Evolutionary conservation across 306 rosid species (phyloP).

Genomic region (Delonix regia): DNA sequence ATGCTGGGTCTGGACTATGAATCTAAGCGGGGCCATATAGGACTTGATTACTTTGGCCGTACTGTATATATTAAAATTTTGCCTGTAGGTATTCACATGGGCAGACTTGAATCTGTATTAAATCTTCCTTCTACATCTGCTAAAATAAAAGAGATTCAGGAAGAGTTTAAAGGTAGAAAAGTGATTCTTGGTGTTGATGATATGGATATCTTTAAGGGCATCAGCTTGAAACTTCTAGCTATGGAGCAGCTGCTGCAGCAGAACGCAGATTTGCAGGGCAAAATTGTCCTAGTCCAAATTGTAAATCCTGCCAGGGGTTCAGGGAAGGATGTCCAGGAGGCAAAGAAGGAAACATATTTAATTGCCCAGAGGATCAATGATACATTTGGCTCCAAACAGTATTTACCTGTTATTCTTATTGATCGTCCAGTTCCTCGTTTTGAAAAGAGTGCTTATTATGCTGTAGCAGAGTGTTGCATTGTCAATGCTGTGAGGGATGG

Average conservation of each 20-base stretch:
- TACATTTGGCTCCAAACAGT: conserved; percentile 55
- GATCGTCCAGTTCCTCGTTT: conserved; percentile 72
- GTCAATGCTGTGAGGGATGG: conserved; percentile 88
- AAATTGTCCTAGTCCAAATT: conserved; percentile 68
- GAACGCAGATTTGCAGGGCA: conserved; percentile 55
- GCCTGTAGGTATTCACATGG: conserved; percentile 89
- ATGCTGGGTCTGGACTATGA: conserved; percentile 85
- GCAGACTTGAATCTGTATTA: conserved; percentile 68
- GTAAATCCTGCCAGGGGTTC: conserved; percentile 81
- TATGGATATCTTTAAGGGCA: conserved; percentile 83
- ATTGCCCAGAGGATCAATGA: conserved; percentile 64
- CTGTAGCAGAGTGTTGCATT: conserved; percentile 79
- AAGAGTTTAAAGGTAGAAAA: conserved; percentile 63
- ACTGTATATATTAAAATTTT: conserved; percentile 74
- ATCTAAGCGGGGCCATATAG: conserved; percentile 82
- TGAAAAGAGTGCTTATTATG: conserved; percentile 80
- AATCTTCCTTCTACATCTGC: conserved; percentile 63
- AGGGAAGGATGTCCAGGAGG: conserved; percentile 77
- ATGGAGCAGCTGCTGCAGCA: conserved; percentile 75
- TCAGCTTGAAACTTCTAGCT: conserved; percentile 72
- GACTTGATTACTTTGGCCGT: conserved; percentile 81
- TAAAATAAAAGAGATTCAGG: conserved; percentile 67
- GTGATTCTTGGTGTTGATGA: conserved; percentile 69
- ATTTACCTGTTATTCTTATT: conserved; percentile 68
- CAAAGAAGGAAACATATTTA: conserved; percentile 59